These are phyloP conservation scores for Rhododendron molle DNA, from an alignment of 148 eudicot species.

Conservation along the genomic window DNA sequence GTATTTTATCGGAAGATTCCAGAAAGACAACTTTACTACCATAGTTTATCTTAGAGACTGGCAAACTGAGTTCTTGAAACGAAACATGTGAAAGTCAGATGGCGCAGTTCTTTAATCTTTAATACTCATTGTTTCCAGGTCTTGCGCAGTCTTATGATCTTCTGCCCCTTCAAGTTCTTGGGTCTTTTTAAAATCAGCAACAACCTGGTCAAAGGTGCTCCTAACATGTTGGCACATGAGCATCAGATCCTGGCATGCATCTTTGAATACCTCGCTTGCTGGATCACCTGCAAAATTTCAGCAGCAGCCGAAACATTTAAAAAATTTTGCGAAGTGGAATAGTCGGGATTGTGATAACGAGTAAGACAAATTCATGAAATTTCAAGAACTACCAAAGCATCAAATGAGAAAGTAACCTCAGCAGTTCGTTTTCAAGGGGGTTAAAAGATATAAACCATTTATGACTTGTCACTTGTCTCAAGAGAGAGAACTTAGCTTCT, in stretches of 20 bases:
- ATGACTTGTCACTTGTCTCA: not conserved
- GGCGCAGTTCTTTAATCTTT: not conserved
- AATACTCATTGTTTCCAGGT: slow-evolving; percentile 20
- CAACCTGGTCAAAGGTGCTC: slow-evolving; percentile 55
- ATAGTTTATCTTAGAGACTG: not conserved
- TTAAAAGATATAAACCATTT: not conserved
- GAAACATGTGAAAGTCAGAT: not conserved
- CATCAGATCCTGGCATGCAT: slow-evolving; percentile 57
- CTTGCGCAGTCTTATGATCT: slow-evolving; percentile 29
- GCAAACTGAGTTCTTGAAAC: not conserved
- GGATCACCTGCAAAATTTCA: slow-evolving; percentile 47
- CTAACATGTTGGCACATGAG: slow-evolving; percentile 57
- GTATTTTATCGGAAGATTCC: not conserved
- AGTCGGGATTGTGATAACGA: not conserved
- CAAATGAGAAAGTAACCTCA: not conserved
- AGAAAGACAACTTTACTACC: not conserved
- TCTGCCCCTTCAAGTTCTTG: slow-evolving; percentile 1
- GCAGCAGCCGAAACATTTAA: not conserved
- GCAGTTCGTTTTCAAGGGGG: not conserved
- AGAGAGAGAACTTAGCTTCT: not conserved
- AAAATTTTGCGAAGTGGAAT: not conserved
- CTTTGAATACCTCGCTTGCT: slow-evolving; percentile 62
- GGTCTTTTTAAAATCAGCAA: slow-evolving; percentile 36
- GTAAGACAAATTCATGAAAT: not conserved
- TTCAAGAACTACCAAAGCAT: not conserved